Conservation (phyloP, 352 stramenopile species). For the Phytophthora lateralis region DNA sequence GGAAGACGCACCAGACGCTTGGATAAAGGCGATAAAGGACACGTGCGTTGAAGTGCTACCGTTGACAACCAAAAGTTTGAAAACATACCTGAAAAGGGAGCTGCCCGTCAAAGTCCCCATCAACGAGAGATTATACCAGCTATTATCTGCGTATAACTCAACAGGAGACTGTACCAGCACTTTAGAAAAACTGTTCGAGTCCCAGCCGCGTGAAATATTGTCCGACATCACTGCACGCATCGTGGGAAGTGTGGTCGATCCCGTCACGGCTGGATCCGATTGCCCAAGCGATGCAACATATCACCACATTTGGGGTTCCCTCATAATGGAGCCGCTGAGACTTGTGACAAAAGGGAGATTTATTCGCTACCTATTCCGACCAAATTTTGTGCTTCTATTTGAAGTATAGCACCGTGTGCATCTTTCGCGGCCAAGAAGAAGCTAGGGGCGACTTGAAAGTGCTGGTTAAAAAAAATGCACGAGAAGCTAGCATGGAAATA, state of each 20-base stretch:
- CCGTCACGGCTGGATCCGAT: conserved; percentile 10
- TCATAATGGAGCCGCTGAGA: conserved; percentile 13
- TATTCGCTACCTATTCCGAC: conserved; percentile 16
- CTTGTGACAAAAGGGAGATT: conserved; percentile 11
- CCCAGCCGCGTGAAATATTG: conserved; percentile 13
- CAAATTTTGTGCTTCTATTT: conserved; percentile 27
- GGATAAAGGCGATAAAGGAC: conserved; percentile 25
- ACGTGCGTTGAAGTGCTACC: conserved; percentile 24
- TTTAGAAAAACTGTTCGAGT: conserved; percentile 22
- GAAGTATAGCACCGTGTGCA: conserved; percentile 12
- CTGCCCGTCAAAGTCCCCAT: conserved; percentile 21
- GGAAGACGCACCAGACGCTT: conserved; percentile 11
- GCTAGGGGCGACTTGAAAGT: conserved; percentile 14
- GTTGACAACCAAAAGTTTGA: conserved; percentile 23
- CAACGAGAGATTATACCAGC: conserved; percentile 19
- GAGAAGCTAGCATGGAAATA: conserved; percentile 33
- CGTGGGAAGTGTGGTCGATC: conserved; percentile 17
- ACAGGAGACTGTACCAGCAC: conserved; percentile 17
- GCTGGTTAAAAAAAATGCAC: conserved; percentile 26
- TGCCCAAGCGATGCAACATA: conserved; percentile 14
- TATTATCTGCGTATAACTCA: conserved; percentile 7
- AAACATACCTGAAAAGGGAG: conserved; percentile 9
- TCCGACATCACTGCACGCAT: conserved; percentile 11
- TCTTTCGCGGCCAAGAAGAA: conserved; percentile 27
- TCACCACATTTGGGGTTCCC: conserved; percentile 24